These are phyloP conservation scores for Leccinum subspadiceum DNA, from an alignment of 1,284 basidiomycete genomes.

Conservation along the genomic window DNA sequence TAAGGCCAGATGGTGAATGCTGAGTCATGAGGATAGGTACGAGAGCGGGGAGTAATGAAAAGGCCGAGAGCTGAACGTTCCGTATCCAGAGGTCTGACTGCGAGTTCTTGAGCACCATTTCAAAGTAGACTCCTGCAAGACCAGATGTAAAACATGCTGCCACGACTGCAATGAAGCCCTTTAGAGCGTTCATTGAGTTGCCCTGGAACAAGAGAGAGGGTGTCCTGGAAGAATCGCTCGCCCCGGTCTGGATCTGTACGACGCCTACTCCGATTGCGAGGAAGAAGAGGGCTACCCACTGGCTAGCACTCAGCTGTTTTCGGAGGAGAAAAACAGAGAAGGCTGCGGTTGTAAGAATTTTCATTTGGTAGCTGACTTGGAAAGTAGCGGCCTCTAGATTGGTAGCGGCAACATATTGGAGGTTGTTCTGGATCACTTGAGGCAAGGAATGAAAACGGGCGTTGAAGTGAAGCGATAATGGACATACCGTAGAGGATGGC, in stretches of 20 bases:
- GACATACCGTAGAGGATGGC: slow-evolving; percentile 67
- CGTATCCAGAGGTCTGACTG: slow-evolving; percentile 92
- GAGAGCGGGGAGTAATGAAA: slow-evolving; percentile 89
- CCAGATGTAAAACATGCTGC: slow-evolving; percentile 95
- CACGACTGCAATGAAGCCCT: slow-evolving; percentile 85
- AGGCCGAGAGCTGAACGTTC: slow-evolving; percentile 94
- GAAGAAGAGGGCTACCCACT: slow-evolving; percentile 84
- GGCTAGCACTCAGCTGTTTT: slow-evolving; percentile 68
- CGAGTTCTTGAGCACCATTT: slow-evolving; percentile 94
- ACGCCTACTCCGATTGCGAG: slow-evolving; percentile 91
- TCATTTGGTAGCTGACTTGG: slow-evolving; percentile 96
- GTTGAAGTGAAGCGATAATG: neutral
- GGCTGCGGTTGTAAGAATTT: slow-evolving; percentile 94
- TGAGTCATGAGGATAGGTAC: slow-evolving; percentile 75
- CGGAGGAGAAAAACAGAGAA: slow-evolving; percentile 92
- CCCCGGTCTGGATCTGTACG: slow-evolving; percentile 80
- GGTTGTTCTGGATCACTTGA: slow-evolving; percentile 88
- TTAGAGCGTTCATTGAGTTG: slow-evolving; percentile 74
- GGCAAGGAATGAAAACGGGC: slow-evolving; percentile 1
- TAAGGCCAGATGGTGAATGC: slow-evolving; percentile 37
- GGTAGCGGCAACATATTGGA: slow-evolving; percentile 92
- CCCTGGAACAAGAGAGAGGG: slow-evolving; percentile 35
- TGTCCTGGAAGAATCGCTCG: slow-evolving; percentile 37
- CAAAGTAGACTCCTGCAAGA: slow-evolving; percentile 98
- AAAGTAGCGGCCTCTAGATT: slow-evolving; percentile 95